Base-by-base conservation (phyloP, 495 filamentous ascomycete species). In the Neurospora hispaniola region DNA sequence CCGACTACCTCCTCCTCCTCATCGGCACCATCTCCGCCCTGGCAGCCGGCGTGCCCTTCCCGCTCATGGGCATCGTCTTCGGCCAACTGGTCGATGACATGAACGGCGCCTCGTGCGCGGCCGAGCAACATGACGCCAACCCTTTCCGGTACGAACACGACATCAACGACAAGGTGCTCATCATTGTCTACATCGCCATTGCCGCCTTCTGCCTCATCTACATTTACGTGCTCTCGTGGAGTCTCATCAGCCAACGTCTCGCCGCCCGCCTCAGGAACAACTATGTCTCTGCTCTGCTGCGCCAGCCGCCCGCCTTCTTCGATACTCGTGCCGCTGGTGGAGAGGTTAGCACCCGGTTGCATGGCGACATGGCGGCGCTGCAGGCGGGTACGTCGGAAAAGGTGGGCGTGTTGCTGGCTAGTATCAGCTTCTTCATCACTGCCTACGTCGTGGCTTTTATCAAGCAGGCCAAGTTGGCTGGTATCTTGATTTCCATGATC, bases 41-140 rank as follows among this genome's bases (percentile, higher is more conserved):
- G n/a, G 89, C 84, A 9, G 86, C 90, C 11, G 90, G 90, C 54
- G 87, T 90, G 3, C 90, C 90, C 9, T 90, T 91, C 70, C 90
- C 89, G 27, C 79, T 91, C 27, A 88, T 91, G 66, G 89, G 87
- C 38, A 88, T 92, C 71, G 75, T 92, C 27, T 92, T 92, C 76
- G 90, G 90, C 70, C 80, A 90, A 77, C 82, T 92, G 4, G 83
- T 92, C 72, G 87, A 92, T 79, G 84, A 88, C 74, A 85, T 92
- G 74, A 90, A 91, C 76, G 80, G 80, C 3, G 84, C 84, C 14
- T 86, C 86, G 14, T 90, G 89, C 74, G 74, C 79, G 39, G 74
- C 72, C 39, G 74, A 79, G 7, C 71, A 39, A 39, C 39, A 39
- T 39, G 39, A 76, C 12, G 71, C 62, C 48, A 73, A 76, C 20